phyloP scores from a whole-genome alignment of 2,329 filamentous ascomycete species.

The Penicillium sp. region DNA sequence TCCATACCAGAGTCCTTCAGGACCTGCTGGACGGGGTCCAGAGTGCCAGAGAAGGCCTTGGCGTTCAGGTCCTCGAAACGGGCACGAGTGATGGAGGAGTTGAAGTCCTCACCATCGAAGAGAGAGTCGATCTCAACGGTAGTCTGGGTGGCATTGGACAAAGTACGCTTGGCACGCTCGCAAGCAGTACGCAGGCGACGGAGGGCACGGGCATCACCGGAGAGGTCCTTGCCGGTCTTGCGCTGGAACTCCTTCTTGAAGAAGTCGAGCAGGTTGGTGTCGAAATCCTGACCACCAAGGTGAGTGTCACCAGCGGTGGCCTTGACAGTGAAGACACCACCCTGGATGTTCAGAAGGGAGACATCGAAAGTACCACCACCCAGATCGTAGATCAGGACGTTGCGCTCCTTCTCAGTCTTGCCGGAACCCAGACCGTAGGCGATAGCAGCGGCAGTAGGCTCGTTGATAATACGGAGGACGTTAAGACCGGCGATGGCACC shows the following conservation, averaged over 20 bases:
- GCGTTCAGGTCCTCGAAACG: conserved; percentile 98
- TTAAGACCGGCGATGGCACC: conserved; percentile 97
- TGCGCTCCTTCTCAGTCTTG: conserved; percentile 96
- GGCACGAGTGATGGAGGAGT: conserved; percentile 94
- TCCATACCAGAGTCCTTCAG: conserved; percentile 87
- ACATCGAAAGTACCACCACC: conserved; percentile 99
- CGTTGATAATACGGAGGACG: conserved; percentile 99
- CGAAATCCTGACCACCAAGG: conserved; percentile 93
- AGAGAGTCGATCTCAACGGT: conserved; percentile 98
- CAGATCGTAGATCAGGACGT: conserved; percentile 99
- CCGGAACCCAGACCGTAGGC: conserved; percentile 95
- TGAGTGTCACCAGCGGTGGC: conserved; percentile 97
- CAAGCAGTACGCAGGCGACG: conserved; percentile 96
- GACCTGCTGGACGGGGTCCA: conserved; percentile 94
- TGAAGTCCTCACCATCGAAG: conserved; percentile 97
- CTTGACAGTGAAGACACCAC: conserved; percentile 99
- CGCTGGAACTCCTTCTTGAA: conserved; percentile 93
- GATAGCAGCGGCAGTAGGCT: conserved; percentile 96
- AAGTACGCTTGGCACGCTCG: conserved; percentile 98
- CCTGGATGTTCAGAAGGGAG: conserved; percentile 96
- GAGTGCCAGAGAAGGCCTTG: conserved; percentile 89
- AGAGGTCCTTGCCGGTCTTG: conserved; percentile 79
- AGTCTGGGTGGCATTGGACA: conserved; percentile 95
- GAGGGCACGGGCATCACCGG: conserved; percentile 83
- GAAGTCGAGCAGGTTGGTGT: conserved; percentile 91